Conservation (phyloP, 2,329 filamentous ascomycete species). For the Ramularia collo-cygni region DNA sequence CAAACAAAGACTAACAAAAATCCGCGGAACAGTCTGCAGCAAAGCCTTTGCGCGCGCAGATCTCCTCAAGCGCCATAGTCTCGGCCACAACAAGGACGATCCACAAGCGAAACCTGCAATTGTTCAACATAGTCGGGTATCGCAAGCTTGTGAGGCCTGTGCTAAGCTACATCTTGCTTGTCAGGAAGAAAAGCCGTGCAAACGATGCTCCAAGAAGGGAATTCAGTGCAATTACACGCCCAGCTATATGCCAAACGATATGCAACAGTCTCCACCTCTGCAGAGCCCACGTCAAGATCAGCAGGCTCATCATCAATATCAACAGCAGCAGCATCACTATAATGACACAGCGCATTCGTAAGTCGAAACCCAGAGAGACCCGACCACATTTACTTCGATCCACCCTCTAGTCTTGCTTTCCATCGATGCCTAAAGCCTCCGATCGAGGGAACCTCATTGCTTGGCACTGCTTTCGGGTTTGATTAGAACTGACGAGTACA, state of each 20-base stretch:
- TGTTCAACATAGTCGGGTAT: constrained; percentile 35
- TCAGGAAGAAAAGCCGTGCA: constrained; percentile 49
- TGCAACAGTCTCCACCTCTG: constrained; percentile 16
- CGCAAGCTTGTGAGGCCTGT: constrained; percentile 47
- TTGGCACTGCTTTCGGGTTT: too few relatives aligned
- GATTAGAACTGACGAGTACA: constrained; percentile 9
- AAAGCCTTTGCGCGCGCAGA: constrained; percentile 45
- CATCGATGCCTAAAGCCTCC: too few relatives aligned
- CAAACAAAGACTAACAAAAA: too few relatives aligned
- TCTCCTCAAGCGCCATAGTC: constrained; percentile 46
- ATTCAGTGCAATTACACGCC: constrained; percentile 37
- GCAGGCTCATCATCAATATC: constrained; percentile 6
- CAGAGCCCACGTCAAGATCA: constrained; percentile 6
- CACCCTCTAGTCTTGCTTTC: constrained; percentile 5
- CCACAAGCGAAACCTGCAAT: constrained; percentile 25
- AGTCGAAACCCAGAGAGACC: too few relatives aligned
- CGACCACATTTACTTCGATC: constrained; percentile 14
- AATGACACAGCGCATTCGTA: constrained; percentile 3
- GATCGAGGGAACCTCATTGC: too few relatives aligned
- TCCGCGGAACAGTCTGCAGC: constrained; percentile 29
- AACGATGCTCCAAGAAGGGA: constrained; percentile 44
- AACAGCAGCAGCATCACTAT: constrained; percentile 19
- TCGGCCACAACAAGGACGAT: constrained; percentile 35
- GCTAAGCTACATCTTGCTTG: constrained; percentile 48
- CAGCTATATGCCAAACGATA: constrained; percentile 16